phyloP scores from a whole-genome alignment of 106 monocot species.

The Phalaenopsis equestris region DNA sequence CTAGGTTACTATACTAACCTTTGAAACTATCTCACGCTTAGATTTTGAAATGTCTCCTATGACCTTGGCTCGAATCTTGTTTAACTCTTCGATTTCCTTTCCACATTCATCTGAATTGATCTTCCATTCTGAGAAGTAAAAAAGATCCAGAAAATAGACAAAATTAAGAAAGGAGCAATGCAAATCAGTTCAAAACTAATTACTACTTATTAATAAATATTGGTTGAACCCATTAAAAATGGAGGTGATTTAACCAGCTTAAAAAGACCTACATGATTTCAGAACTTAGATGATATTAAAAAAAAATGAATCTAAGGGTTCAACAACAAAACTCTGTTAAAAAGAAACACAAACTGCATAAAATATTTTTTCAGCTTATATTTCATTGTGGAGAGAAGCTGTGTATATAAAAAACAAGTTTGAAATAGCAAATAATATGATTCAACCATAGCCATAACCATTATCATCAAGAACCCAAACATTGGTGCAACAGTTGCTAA shows the following conservation, averaged over 20 bases:
- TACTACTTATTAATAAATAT: not conserved
- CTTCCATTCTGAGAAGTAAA: constrained; percentile 58
- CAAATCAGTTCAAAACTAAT: not conserved
- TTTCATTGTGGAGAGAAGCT: not conserved
- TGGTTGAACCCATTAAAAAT: not conserved
- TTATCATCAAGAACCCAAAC: not conserved
- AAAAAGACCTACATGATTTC: not conserved
- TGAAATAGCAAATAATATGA: not conserved
- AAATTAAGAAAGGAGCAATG: not conserved
- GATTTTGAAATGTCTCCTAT: constrained; percentile 53
- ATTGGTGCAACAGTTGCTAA: not conserved
- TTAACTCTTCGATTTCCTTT: constrained; percentile 62
- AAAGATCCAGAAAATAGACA: constrained; percentile 3
- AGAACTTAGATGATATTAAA: not conserved
- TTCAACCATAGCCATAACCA: not conserved
- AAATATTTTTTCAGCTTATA: not conserved
- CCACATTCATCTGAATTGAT: constrained; percentile 80
- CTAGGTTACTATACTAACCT: constrained; percentile 30
- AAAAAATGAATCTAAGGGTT: not conserved
- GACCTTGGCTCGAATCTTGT: constrained; percentile 46
- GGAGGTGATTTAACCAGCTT: not conserved
- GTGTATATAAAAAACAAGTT: not conserved
- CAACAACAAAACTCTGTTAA: not conserved
- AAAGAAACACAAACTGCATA: not conserved
- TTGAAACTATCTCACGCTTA: constrained; percentile 75